Percentiles rank a stretch among this genome's conserved stretches.
Conservation (phyloP, 2,329 filamentous ascomycete genomes). For the Hymenoscyphus albidus region DNA sequence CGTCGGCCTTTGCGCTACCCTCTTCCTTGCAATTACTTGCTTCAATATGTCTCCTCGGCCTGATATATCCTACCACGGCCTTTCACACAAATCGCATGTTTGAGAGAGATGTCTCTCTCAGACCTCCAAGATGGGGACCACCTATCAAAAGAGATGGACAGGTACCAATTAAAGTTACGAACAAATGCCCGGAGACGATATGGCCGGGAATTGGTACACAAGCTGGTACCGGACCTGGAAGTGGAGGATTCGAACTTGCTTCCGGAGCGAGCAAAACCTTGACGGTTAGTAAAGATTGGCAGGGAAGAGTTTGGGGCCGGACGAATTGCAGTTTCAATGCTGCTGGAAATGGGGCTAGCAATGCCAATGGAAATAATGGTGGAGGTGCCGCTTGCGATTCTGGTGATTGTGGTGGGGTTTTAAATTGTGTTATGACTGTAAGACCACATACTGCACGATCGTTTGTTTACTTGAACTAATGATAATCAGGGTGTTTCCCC, state of each 20-base stretch:
- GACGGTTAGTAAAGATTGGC: conserved; percentile 70
- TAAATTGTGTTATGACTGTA: conserved; percentile 68
- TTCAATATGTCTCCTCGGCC: conserved; percentile 17
- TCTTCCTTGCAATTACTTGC: conserved; percentile 13
- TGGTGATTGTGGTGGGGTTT: conserved; percentile 69
- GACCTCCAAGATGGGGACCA: conserved; percentile 29
- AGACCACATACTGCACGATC: conserved; percentile 34
- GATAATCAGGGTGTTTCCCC: conserved; percentile 61
- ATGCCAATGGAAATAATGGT: conserved; percentile 41
- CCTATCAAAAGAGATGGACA: conserved; percentile 35
- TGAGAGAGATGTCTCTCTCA: conserved; percentile 7
- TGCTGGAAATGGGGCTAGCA: conserved; percentile 52
- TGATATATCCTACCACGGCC: conserved; percentile 17
- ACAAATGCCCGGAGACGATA: conserved; percentile 66
- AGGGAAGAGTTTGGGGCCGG: conserved; percentile 76
- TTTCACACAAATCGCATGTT: conserved; percentile 18
- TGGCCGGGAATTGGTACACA: conserved; percentile 76
- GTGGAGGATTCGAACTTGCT: conserved; percentile 64
- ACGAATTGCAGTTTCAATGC: conserved; percentile 77
- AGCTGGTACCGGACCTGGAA: conserved; percentile 61
- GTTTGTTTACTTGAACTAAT: conserved; percentile 14
- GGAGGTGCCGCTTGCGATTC: conserved; percentile 60
- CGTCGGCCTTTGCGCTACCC: conserved; percentile 12
- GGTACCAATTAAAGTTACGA: conserved; percentile 64
- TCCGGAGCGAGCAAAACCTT: conserved; percentile 56